Evolutionary conservation across 352 stramenopile genomes (phyloP).

Genomic region (Phytophthora pini): DNA sequence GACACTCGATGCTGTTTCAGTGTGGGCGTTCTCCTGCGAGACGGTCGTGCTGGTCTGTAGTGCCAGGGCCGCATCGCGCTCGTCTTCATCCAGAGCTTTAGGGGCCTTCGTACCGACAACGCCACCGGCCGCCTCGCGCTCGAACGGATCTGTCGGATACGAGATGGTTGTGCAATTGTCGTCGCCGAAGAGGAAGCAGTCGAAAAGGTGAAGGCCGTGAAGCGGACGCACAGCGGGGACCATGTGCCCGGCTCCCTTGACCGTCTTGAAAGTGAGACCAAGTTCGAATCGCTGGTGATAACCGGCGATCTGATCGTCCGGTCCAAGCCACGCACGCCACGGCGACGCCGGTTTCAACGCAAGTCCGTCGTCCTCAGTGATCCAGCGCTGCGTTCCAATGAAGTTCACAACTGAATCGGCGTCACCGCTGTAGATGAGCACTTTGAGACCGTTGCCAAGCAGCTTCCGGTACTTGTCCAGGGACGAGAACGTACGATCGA

Average conservation of each 20-base stretch:
- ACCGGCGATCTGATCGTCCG: conserved; percentile 80
- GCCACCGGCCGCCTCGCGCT: conserved; percentile 51
- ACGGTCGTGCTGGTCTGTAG: conserved; percentile 23
- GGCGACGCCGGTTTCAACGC: conserved; percentile 43
- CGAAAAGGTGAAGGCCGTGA: conserved; percentile 70
- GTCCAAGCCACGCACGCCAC: conserved; percentile 65
- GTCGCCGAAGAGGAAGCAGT: conserved; percentile 75
- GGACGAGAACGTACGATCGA: conserved; percentile 52
- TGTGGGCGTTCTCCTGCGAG: conserved; percentile 18
- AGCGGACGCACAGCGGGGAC: conserved; percentile 71
- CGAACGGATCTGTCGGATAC: conserved; percentile 59
- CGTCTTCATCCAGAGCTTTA: conserved; percentile 14
- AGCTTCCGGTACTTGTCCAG: conserved; percentile 71
- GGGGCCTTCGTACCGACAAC: conserved; percentile 10
- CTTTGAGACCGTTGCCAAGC: conserved; percentile 49
- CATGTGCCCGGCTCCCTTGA: conserved; percentile 92
- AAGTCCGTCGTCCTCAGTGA: conserved; percentile 53
- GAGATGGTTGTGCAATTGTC: conserved; percentile 54
- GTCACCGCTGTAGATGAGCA: conserved; percentile 76
- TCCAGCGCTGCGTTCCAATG: conserved; percentile 86
- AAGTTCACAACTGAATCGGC: conserved; percentile 81
- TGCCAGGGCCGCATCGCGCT: conserved; percentile 17
- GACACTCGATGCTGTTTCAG: conserved; percentile 13
- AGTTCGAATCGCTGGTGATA: conserved; percentile 82
- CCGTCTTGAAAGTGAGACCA: conserved; percentile 88